Conservation (phyloP, 331 rosid species). For the Stylosanthes scabra region DNA sequence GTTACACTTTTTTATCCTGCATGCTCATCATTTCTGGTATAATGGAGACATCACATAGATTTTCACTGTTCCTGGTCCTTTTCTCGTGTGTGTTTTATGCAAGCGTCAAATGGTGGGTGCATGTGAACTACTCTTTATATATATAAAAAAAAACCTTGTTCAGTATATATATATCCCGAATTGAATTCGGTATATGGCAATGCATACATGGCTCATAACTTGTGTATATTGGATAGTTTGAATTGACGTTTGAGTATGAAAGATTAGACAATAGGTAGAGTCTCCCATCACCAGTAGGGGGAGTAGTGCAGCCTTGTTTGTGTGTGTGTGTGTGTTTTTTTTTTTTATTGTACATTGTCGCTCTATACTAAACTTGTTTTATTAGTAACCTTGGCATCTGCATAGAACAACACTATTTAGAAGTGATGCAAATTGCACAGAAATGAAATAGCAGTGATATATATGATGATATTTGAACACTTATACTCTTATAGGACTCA, state of each 20-base stretch:
- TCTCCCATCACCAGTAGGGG: not conserved
- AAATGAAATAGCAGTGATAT: not conserved
- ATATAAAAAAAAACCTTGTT: too few species aligned
- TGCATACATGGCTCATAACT: not conserved
- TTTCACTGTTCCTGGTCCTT: not conserved
- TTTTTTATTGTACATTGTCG: not conserved
- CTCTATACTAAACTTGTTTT: not conserved
- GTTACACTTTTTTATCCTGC: slow-evolving; percentile 2
- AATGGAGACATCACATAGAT: not conserved
- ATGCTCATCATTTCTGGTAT: slow-evolving; percentile 3
- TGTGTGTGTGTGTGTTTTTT: too few species aligned
- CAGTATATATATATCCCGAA: too few species aligned
- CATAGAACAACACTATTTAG: not conserved
- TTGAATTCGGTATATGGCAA: too few species aligned
- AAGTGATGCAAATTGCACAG: not conserved
- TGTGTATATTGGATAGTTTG: not conserved
- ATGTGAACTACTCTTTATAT: not conserved
- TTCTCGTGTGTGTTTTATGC: not conserved
- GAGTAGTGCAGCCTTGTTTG: slow-evolving; percentile 1
- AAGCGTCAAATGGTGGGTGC: not conserved
- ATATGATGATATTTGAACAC: too few species aligned
- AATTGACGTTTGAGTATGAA: too few species aligned
- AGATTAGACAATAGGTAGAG: not conserved
- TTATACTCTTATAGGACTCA: too few species aligned
- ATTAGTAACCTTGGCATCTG: not conserved